Percentiles rank a stretch among this genome's conserved stretches.
Evolutionary conservation across 2,329 filamentous ascomycete genomes (phyloP).

Genomic region (Beauveria rudraprayagi): DNA sequence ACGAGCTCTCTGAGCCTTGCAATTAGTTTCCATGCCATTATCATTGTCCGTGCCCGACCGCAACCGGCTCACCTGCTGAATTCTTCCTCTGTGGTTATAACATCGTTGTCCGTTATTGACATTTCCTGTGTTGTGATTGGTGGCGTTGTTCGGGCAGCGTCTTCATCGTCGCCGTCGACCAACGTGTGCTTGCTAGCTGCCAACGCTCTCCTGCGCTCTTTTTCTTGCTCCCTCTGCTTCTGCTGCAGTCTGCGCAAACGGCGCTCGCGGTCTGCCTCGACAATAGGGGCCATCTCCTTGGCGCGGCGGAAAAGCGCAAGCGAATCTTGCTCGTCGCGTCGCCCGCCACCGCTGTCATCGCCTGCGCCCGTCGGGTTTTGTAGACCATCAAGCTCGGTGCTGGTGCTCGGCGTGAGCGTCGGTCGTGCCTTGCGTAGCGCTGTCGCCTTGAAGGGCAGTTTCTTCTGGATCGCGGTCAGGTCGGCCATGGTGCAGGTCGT

Average conservation of each 20-base stretch:
- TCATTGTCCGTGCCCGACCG: no score
- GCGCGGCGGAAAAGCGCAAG: conserved; percentile 43
- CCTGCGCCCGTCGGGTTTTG: conserved; percentile 1
- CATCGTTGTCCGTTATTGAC: not conserved
- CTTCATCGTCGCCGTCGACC: not conserved
- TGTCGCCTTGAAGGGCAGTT: conserved; percentile 43
- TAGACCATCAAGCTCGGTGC: conserved; percentile 11
- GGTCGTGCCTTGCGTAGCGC: conserved; percentile 27
- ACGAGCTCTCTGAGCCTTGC: conserved; percentile 22
- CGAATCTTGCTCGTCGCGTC: conserved; percentile 21
- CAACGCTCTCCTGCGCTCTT: conserved; percentile 1
- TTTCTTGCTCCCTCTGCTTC: conserved; percentile 13
- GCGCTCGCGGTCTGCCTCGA: conserved; percentile 33
- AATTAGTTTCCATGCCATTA: not conserved
- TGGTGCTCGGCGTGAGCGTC: conserved; percentile 14
- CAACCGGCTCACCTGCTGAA: not conserved
- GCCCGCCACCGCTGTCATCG: not conserved
- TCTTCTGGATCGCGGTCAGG: conserved; percentile 25
- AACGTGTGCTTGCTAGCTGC: not conserved
- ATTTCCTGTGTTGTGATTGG: conserved; percentile 12
- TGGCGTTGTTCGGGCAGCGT: conserved; percentile 11
- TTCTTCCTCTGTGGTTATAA: not conserved
- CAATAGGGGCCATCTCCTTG: conserved; percentile 39
- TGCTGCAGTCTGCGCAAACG: conserved; percentile 20
- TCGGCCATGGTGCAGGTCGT: conserved; percentile 24